phyloP scores from a whole-genome alignment of 495 filamentous ascomycete genomes.

The Penicillium macrosclerotiorum region DNA sequence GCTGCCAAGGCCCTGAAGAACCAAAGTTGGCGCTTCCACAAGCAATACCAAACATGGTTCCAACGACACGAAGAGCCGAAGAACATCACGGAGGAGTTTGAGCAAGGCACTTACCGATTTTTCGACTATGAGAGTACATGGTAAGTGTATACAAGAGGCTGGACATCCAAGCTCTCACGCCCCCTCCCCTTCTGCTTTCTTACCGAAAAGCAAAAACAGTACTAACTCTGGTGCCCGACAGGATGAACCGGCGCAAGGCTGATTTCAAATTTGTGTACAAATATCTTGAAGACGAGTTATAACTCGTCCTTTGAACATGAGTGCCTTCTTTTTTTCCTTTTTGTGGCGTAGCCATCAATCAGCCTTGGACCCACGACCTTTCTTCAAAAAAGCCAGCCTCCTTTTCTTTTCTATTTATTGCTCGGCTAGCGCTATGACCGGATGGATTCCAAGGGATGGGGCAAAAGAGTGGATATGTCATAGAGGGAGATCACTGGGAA shows the following conservation, averaged over 20 bases:
- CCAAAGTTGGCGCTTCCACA: constrained; percentile 98
- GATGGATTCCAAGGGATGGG: neutral
- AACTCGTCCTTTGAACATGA: constrained; percentile 20
- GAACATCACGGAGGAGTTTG: constrained; percentile 95
- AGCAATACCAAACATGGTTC: constrained; percentile 99
- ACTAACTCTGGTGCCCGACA: constrained; percentile 37
- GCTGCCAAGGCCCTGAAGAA: constrained; percentile 92
- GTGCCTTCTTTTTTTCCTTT: constrained; percentile 2
- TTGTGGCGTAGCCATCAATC: neutral
- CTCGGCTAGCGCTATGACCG: neutral
- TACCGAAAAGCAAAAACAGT: too few species aligned
- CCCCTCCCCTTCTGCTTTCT: neutral
- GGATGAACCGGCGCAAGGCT: constrained; percentile 98
- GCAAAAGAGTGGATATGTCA: constrained; percentile 1
- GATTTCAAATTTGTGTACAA: constrained; percentile 99
- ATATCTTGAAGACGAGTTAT: constrained; percentile 91
- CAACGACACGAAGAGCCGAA: constrained; percentile 98
- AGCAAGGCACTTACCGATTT: constrained; percentile 97
- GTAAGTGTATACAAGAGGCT: too few species aligned
- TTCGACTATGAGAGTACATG: constrained; percentile 99
- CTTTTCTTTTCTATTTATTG: neutral
- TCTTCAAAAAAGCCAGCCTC: neutral
- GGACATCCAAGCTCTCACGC: neutral
- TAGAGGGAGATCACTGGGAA: neutral
- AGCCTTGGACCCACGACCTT: neutral